Evolutionary conservation across 495 filamentous ascomycete genomes (phyloP).

Genomic region (Lindgomyces ingoldianus): DNA sequence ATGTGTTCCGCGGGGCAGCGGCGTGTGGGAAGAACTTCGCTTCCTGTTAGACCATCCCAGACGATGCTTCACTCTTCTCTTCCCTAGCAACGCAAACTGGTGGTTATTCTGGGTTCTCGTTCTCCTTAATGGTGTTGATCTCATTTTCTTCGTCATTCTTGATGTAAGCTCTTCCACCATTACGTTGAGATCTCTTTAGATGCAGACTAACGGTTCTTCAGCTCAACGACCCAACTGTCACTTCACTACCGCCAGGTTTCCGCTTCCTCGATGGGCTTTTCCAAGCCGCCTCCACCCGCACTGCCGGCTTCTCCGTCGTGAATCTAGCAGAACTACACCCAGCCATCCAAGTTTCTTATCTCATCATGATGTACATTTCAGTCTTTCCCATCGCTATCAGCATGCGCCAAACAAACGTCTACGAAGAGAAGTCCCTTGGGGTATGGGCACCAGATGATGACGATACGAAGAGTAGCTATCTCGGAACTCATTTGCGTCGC

Average conservation of each 20-base stretch:
- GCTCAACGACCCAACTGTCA: conserved; percentile 68
- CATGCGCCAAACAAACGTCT: conserved; percentile 90
- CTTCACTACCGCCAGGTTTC: conserved; percentile 62
- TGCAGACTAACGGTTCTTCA: conserved; percentile 39
- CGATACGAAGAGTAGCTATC: conserved; percentile 61
- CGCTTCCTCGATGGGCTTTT: conserved; percentile 82
- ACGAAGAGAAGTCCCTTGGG: conserved; percentile 91
- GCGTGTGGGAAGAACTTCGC: conserved; percentile 80
- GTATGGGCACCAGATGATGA: conserved; percentile 58
- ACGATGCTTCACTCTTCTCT: conserved; percentile 91
- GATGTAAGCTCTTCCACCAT: conserved; percentile 61
- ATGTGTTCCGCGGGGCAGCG: conserved; percentile 58
- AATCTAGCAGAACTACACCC: conserved; percentile 78
- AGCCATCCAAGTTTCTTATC: conserved; percentile 88
- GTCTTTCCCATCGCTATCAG: conserved; percentile 95
- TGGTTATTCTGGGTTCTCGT: conserved; percentile 90
- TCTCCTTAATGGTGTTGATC: conserved; percentile 74
- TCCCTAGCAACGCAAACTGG: conserved; percentile 89
- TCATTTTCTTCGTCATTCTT: conserved; percentile 86
- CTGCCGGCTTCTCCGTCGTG: conserved; percentile 82
- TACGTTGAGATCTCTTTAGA: not conserved
- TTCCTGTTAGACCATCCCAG: conserved; percentile 94
- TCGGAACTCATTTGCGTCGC: conserved; percentile 81
- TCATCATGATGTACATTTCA: conserved; percentile 99
- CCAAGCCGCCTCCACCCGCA: conserved; percentile 82